These are phyloP conservation scores for Plectranthus barbatus DNA, from an alignment of 257 asterid species.

Conservation along the genomic window DNA sequence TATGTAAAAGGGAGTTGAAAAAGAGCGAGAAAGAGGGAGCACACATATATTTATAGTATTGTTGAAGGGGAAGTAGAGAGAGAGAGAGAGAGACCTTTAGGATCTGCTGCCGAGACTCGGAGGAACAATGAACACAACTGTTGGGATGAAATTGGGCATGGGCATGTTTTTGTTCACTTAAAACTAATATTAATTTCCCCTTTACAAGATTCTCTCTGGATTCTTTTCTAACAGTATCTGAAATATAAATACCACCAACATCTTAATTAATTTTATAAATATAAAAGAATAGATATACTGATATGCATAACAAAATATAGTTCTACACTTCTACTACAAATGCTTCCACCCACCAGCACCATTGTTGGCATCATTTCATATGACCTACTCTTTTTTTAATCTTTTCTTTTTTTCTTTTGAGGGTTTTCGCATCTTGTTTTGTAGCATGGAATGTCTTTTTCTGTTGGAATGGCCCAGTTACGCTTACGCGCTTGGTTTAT, in stretches of 20 bases:
- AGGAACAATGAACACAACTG: slow-evolving; percentile 68
- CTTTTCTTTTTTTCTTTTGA: neutral
- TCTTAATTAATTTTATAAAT: too few relatives aligned
- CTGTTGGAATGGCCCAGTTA: slow-evolving; percentile 18
- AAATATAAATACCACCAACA: too few relatives aligned
- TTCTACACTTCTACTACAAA: neutral
- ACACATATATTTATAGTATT: too few relatives aligned
- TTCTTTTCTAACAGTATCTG: slow-evolving; percentile 22
- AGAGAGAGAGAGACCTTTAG: slow-evolving; percentile 51
- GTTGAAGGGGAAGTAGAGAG: too few relatives aligned
- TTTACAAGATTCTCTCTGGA: slow-evolving; percentile 24
- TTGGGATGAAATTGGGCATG: slow-evolving; percentile 90
- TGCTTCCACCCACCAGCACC: slow-evolving; percentile 47
- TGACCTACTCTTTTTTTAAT: neutral
- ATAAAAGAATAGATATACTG: too few relatives aligned
- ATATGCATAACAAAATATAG: neutral
- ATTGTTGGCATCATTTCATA: slow-evolving; percentile 33
- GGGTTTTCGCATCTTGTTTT: slow-evolving; percentile 24
- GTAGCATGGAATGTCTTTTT: slow-evolving; percentile 21
- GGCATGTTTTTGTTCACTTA: slow-evolving; percentile 62
- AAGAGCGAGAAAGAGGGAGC: too few relatives aligned
- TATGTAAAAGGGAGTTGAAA: slow-evolving; percentile 5
- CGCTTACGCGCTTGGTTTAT: too few relatives aligned
- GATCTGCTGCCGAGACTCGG: slow-evolving; percentile 61
- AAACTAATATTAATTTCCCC: slow-evolving; percentile 16